Conservation (phyloP, 2,329 filamentous ascomycete genomes). For the Penicillium sp. region DNA sequence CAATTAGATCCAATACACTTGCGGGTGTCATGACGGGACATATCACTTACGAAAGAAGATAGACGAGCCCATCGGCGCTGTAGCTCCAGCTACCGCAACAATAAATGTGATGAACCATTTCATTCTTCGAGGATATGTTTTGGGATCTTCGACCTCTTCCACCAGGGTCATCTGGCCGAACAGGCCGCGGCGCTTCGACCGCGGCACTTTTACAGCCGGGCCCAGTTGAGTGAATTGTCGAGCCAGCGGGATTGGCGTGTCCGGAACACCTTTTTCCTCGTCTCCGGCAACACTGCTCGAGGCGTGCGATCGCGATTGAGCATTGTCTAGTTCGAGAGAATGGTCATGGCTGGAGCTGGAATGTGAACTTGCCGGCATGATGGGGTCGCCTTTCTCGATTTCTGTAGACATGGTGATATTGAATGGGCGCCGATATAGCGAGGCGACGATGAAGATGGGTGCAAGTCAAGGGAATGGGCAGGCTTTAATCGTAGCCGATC, state of each 20-base stretch:
- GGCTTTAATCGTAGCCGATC: not conserved
- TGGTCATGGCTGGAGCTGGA: slow-evolving; percentile 13
- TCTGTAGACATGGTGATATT: slow-evolving; percentile 13
- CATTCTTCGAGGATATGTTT: slow-evolving; percentile 71
- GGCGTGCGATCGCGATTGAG: slow-evolving; percentile 26
- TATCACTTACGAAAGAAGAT: slow-evolving; percentile 76
- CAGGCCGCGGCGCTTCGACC: slow-evolving; percentile 69
- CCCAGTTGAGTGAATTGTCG: slow-evolving; percentile 36
- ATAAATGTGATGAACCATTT: slow-evolving; percentile 88
- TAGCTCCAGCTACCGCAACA: slow-evolving; percentile 76
- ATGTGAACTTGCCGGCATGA: slow-evolving; percentile 5
- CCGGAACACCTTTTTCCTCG: slow-evolving; percentile 29
- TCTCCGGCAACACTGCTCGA: slow-evolving; percentile 29
- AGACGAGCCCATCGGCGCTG: slow-evolving; percentile 80
- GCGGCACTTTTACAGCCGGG: slow-evolving; percentile 56
- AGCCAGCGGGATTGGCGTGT: slow-evolving; percentile 20
- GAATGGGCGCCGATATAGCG: not conserved
- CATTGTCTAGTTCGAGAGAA: slow-evolving; percentile 18
- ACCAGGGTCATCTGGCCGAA: slow-evolving; percentile 73
- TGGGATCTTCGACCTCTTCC: slow-evolving; percentile 78
- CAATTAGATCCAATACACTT: not conserved
- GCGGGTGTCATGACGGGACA: not conserved
- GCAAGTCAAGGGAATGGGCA: not conserved
- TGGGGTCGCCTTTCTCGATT: slow-evolving; percentile 3
- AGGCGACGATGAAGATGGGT: not conserved